A percentile compares a stretch with the other conserved stretches of the same genome.
Conservation (phyloP, 306 rosid genomes). For the Delonix regia region DNA sequence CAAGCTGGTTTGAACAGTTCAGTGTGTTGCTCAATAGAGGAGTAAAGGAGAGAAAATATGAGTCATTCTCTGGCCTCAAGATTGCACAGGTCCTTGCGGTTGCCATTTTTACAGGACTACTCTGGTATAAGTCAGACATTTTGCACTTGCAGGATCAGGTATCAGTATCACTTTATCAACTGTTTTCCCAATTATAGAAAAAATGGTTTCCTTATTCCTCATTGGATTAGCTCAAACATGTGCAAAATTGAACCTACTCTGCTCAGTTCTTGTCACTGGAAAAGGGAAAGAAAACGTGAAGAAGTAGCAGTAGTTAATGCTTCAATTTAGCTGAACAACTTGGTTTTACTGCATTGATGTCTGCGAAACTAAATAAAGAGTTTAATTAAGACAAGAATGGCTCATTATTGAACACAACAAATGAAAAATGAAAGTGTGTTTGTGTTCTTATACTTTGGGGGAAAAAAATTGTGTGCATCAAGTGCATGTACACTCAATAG, state of each 20-base stretch:
- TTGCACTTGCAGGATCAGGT: conserved; percentile 75
- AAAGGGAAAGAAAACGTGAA: not conserved
- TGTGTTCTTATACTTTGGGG: too few species aligned
- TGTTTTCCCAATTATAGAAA: not conserved
- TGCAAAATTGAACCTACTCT: not conserved
- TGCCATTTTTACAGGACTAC: conserved; percentile 60
- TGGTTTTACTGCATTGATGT: too few species aligned
- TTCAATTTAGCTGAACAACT: too few species aligned
- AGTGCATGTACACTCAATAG: too few species aligned
- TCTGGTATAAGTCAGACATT: conserved; percentile 65
- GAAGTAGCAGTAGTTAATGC: too few species aligned
- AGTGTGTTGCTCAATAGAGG: conserved; percentile 64
- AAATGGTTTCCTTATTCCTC: not conserved
- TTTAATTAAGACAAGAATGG: too few species aligned
- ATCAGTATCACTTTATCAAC: not conserved
- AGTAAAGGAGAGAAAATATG: conserved; percentile 63
- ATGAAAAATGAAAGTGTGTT: too few species aligned
- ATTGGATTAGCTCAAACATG: too few species aligned
- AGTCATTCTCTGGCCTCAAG: conserved; percentile 57
- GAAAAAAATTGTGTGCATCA: too few species aligned
- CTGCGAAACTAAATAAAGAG: too few species aligned
- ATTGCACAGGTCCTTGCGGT: conserved; percentile 55
- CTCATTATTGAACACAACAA: too few species aligned
- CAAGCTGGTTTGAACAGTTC: conserved; percentile 77
- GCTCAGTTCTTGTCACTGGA: not conserved